These are phyloP conservation scores for Umbelopsis sp. DNA, from an alignment of 192 early-diverging fungal genomes.

Conservation along the genomic window DNA sequence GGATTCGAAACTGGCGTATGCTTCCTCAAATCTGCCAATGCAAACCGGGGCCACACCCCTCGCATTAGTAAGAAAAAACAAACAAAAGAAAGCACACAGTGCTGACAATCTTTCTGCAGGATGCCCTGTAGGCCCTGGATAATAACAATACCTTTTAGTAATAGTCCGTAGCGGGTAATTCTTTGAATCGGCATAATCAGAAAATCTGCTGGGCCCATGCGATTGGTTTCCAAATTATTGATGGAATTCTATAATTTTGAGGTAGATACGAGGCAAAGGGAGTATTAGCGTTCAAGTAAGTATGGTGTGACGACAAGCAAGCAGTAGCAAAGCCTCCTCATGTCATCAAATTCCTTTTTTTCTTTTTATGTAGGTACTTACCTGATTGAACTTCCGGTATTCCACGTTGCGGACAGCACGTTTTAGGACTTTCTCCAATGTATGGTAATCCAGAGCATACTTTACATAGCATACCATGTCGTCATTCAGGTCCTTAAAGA, in stretches of 20 bases:
- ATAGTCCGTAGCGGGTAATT: slow-evolving; percentile 71
- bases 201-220: slow-evolving; percentile 66
- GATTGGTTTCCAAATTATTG: slow-evolving; percentile 46
- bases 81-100: too few relatives aligned
- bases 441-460: slow-evolving; percentile 39
- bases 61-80: not conserved
- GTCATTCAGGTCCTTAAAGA: slow-evolving; percentile 26
- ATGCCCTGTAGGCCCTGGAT: not conserved
- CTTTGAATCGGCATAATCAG: slow-evolving; percentile 80
- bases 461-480: slow-evolving; percentile 32
- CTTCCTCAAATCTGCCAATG: slow-evolving; percentile 39
- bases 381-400: slow-evolving; percentile 30
- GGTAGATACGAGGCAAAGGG: slow-evolving; percentile 5
- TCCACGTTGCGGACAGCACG: slow-evolving; percentile 30
- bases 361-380: not conserved
- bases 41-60: not conserved
- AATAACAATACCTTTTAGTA: slow-evolving; percentile 52
- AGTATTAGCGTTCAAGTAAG: not conserved
- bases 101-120: not conserved
- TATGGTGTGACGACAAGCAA: not conserved
- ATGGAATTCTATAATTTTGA: slow-evolving; percentile 37
- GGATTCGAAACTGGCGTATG: slow-evolving; percentile 26
- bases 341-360: too few relatives aligned
- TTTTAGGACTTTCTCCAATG: slow-evolving; percentile 22
- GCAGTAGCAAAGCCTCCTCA: not conserved